Evolutionary conservation across 2,329 filamentous ascomycete genomes (phyloP), one percentile per base, ranked within the genome.

Genomic region (Proliferodiscus dingleyae): DNA sequence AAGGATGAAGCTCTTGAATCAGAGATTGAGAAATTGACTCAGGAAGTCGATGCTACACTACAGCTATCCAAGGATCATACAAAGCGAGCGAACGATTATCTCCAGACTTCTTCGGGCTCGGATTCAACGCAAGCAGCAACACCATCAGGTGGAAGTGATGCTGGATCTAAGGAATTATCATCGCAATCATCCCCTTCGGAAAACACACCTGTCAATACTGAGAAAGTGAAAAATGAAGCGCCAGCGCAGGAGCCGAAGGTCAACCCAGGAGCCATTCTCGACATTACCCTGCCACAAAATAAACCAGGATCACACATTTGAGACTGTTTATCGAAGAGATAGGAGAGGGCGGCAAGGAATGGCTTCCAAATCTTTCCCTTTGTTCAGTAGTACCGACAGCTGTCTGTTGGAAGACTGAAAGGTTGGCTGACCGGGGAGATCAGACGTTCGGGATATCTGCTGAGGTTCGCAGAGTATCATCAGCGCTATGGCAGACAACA

Each of bases 1-100:
- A 71, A 70, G 36, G 79, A 84, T 52, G 77, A 84, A 42, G 22
- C 53, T 9, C 44, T 68, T 7, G 59, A 65, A 26, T 61, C 59
- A 15, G 66, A 70, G 48, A 61, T 69, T 22, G 53, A 56, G 21
- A 63, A 59, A 43, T 48, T 68, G 30, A 65, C 67, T 3, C 54
- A 50, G 15, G 64, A 66, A 36, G 62, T 68, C 4, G 64, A 66
- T 44, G 46, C 52, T 10, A 51, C 58, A 2, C 46, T 66, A 41
- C 62, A 61, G 23, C n/a, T 63, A 10, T 60, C 56, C 2, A 54
- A 58, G 22, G 58, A 61, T 28, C 64, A 65, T 40, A 46, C 53
- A 7, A 42, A 54, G 13, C 55, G 60, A 39, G 55, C 60, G 4
- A 61, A 59, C 13, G 54, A 56, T 18, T 41, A 44, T 7, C 38